phyloP scores from a whole-genome alignment of 2,329 filamentous ascomycete species.

The Neoarthrinium moseri region DNA sequence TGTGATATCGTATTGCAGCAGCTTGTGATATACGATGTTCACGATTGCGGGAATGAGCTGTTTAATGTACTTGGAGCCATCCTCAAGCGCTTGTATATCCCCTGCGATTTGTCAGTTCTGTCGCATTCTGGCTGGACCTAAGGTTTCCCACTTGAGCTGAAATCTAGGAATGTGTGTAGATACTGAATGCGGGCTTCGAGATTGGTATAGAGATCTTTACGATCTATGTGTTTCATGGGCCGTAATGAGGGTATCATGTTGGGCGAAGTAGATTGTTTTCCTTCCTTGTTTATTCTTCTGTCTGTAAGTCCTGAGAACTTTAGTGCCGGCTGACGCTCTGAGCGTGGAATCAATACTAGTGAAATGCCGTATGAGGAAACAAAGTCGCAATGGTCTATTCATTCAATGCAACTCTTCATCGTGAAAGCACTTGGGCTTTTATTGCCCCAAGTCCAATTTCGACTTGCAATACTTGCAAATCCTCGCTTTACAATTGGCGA shows the following conservation, averaged over 20 bases:
- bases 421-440: too few relatives aligned
- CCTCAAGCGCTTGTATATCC: conserved; percentile 69
- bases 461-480: not conserved
- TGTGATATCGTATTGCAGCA: conserved; percentile 79
- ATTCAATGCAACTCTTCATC: too few relatives aligned
- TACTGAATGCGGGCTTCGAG: conserved; percentile 70
- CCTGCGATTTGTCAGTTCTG: conserved; percentile 40
- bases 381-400: too few relatives aligned
- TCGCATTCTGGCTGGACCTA: not conserved
- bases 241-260: conserved; percentile 3
- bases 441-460: not conserved
- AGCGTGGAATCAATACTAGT: too few relatives aligned
- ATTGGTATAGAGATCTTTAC: conserved; percentile 69
- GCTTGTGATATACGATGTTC: conserved; percentile 81
- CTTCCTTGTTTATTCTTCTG: too few relatives aligned
- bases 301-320: too few relatives aligned
- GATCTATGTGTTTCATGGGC: conserved; percentile 58
- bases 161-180: conserved; percentile 74
- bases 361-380: too few relatives aligned
- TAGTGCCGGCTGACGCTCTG: too few relatives aligned
- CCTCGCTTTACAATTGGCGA: conserved; percentile 1
- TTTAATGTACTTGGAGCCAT: conserved; percentile 74
- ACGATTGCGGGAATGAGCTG: conserved; percentile 80
- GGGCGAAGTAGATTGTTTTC: too few relatives aligned
- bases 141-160: conserved; percentile 59